Percentiles rank a stretch among this genome's conserved stretches.
Conservation (phyloP, 139 green algal genomes). For the Chlamydomonas applanata region DNA sequence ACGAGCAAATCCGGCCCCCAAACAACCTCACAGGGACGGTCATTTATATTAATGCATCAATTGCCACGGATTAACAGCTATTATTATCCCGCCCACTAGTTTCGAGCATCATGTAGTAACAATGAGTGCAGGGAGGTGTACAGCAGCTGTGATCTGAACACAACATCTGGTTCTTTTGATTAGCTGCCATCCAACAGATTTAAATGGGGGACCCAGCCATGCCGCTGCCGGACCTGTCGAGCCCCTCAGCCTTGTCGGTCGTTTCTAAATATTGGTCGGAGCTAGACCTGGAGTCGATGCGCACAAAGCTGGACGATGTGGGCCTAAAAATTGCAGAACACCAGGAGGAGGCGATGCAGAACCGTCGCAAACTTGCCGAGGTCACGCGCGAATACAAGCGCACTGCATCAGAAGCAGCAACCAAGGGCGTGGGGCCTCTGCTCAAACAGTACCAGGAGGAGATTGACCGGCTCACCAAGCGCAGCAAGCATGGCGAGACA, state of each 20-base stretch:
- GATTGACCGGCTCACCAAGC: slow-evolving; percentile 74
- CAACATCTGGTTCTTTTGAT: too few relatives aligned
- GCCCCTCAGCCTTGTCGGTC: slow-evolving; percentile 6
- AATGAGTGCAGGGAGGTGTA: too few relatives aligned
- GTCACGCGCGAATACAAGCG: slow-evolving; percentile 48
- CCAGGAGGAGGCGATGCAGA: slow-evolving; percentile 74
- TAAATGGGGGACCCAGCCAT: too few relatives aligned
- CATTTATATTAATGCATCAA: too few relatives aligned
- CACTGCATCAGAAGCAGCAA: slow-evolving; percentile 19
- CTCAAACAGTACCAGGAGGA: slow-evolving; percentile 92
- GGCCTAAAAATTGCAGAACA: slow-evolving; percentile 78
- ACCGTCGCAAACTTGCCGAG: slow-evolving; percentile 47
- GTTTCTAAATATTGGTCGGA: slow-evolving; percentile 59
- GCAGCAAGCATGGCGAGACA: slow-evolving; percentile 46
- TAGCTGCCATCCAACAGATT: too few relatives aligned
- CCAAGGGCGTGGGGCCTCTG: slow-evolving; percentile 58
- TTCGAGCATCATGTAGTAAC: too few relatives aligned
- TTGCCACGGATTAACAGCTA: too few relatives aligned
- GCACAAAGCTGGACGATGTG: slow-evolving; percentile 77
- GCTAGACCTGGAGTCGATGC: slow-evolving; percentile 80
- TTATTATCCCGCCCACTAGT: too few relatives aligned
- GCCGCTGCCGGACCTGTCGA: too few relatives aligned
- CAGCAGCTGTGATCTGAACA: too few relatives aligned
- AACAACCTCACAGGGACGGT: too few relatives aligned
- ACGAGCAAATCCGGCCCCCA: too few relatives aligned